Base-by-base conservation (phyloP, 2,329 filamentous ascomycete species). In the Alternaria hordeiaustralica region DNA sequence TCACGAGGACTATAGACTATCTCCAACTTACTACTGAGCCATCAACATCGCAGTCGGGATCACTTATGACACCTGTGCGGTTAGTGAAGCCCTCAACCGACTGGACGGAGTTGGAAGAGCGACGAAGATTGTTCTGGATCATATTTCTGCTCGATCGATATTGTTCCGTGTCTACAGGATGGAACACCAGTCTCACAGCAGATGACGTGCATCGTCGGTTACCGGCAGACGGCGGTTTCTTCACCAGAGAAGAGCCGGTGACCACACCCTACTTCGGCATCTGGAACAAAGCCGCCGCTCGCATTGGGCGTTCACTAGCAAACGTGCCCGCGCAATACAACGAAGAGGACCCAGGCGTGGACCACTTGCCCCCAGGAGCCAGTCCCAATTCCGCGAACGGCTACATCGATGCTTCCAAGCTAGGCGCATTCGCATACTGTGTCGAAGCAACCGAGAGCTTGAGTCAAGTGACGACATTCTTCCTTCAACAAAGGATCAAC, bases 221-320 rank as follows among this genome's bases (percentile, higher is more conserved):
- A 6, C 76, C 76, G 25, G 76, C 76, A 43, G 76, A 78, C 56
- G 76, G 76, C 15, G 71, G 75, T 1, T 78, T 77, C 21, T 78
- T 78, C 46, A 78, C 76, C 3, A 70, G 75, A 9, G 73, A 77
- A 33, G 76, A 78, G 44, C 69, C 73, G 15, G 76, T 78, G 0
- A 74, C 70, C 1, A 78, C 76, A 5, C 76, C 76, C 1, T 78
- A 73, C 55, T 78, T 78, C 58, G 76, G 61, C 2, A 76, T 78
- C n/a, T 78, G 76, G 75, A 77, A 76, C 46, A 78, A 78, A 60
- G 67, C 75, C 21, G 71, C 74, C 5, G 75, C 75, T n/a, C 64
- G 74, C 15, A 76, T 78, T 20, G 75, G 75, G 3, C 70, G 70
- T 15, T 78, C 76, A 10, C 55, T 78, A 3, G 75, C 75, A 5